phyloP scores from a whole-genome alignment of 2,329 filamentous ascomycete species.

The Microdochium trichocladiopsis region DNA sequence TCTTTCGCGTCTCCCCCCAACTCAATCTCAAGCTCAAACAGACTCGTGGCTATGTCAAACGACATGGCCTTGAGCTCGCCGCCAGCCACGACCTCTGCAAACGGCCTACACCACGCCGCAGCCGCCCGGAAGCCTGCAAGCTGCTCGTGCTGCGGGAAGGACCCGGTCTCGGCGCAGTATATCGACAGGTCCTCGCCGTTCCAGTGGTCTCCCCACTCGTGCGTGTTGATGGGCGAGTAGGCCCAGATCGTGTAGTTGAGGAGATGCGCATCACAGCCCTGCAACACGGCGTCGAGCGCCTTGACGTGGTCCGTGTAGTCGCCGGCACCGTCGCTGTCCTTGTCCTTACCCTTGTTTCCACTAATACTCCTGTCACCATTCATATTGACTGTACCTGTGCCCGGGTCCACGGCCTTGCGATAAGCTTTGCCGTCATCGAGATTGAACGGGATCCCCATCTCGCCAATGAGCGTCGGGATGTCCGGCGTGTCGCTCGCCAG shows the following conservation, averaged over 20 bases:
- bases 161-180: constrained; percentile 11
- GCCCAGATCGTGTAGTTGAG: constrained; percentile 12
- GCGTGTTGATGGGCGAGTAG: constrained; percentile 11
- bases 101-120: constrained; percentile 13
- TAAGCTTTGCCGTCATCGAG: constrained; percentile 12
- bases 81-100: constrained; percentile 5
- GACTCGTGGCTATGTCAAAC: constrained; percentile 7
- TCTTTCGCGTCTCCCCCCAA: neutral
- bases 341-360: neutral
- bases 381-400: neutral
- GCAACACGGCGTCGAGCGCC: constrained; percentile 11
- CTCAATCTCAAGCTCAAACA: constrained; percentile 4
- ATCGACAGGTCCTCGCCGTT: constrained; percentile 17
- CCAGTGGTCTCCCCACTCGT: constrained; percentile 16
- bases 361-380: neutral
- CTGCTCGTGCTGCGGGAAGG: constrained; percentile 8
- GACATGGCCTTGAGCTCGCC: constrained; percentile 4
- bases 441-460: constrained; percentile 15
- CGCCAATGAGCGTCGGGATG: constrained; percentile 10
- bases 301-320: constrained; percentile 13
- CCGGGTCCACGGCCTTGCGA: constrained; percentile 1
- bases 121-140: constrained; percentile 8
- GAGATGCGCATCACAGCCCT: constrained; percentile 12
- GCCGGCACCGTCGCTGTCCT: constrained; percentile 2
- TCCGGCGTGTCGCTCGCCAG: constrained; percentile 7